Evolutionary conservation across 805 yeast genomes (phyloP), one percentile per base, ranked within the genome.

Genomic region (Priceomyces haplophilus): DNA sequence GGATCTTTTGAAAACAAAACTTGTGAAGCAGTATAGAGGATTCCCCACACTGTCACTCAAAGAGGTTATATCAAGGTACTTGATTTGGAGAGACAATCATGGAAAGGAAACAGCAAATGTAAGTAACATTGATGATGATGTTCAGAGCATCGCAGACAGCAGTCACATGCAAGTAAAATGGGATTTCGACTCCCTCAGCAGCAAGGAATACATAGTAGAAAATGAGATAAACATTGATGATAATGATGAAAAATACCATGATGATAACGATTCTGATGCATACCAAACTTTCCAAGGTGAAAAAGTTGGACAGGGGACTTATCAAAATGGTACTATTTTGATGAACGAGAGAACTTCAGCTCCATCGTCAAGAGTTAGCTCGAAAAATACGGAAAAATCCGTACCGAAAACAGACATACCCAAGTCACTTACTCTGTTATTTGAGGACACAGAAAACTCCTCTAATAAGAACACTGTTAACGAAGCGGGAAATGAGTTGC

Each of bases 131-230:
- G 65, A 59, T 29, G 55, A 59, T 23, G 61, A 53, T 25, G 39
- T 53, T 4, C 50, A 49, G 17, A 49, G 51, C 16, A 46, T 44
- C 18, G 37, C 38, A 10, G 45, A 30, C 7, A 40, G 42, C 31
- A 39, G 41, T 29, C 62, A 56, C 23, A 56, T 71, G 21, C 74
- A 69, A 48, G 80, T 85, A 17, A 83, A 84, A 58, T 88, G 96
- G 97, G 96, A 88, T 64, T 88, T 88, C 55, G 96, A 88, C 60
- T 85, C 93, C 0, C 64, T 87, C 42, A 82, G 85, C 55, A 77
- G 85, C 33, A 74, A 80, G 25, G 91, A 85, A 48, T 85, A 85
- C 57, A 81, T 85, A 25, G 62, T 84, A 38, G 89, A 83, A 39
- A 83, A 83, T 58, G 86, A 82, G 41, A 80, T 83, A 34, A 73